Evolutionary conservation across 768 basidiomycete species (phyloP).

Genomic region (Naematelia encephala): DNA sequence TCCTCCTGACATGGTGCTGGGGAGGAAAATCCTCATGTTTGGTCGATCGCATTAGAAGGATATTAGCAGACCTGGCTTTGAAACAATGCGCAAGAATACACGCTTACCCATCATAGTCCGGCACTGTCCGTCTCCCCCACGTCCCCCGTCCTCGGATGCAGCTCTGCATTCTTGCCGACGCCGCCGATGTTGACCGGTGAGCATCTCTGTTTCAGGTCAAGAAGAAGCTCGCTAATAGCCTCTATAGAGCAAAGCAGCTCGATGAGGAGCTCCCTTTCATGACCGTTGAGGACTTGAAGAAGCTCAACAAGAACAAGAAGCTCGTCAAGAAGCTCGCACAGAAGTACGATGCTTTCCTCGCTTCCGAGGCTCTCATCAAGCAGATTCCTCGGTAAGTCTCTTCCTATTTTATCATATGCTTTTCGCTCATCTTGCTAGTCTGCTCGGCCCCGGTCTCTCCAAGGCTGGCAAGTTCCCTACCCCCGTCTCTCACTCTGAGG

Average conservation of each 20-base stretch:
- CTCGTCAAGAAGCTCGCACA: conserved; percentile 99
- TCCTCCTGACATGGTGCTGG: too few species aligned
- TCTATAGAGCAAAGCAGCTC: conserved; percentile 42
- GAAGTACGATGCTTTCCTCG: conserved; percentile 98
- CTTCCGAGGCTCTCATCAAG: conserved; percentile 96
- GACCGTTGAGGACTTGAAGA: conserved; percentile 99
- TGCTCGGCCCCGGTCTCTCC: conserved; percentile 97
- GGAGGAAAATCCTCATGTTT: too few species aligned
- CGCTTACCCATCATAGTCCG: too few species aligned
- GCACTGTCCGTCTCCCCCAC: conserved; percentile 72
- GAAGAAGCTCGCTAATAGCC: not conserved
- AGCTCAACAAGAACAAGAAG: conserved; percentile 99
- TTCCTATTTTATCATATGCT: not conserved
- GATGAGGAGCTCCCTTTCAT: conserved; percentile 65
- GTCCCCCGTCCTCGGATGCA: conserved; percentile 99
- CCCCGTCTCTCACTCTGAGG: conserved; percentile 87
- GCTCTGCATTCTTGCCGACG: conserved; percentile 99
- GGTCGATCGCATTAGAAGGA: too few species aligned
- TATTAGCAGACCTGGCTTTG: too few species aligned
- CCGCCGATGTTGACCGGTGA: conserved; percentile 86
- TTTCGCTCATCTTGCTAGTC: conserved; percentile 55
- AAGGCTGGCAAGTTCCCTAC: conserved; percentile 99
- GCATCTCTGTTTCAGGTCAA: conserved; percentile 9
- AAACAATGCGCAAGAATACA: too few species aligned
- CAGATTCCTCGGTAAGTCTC: conserved; percentile 79